Conservation (phyloP, 495 filamentous ascomycete species). For the Penicillium maclennaniae region DNA sequence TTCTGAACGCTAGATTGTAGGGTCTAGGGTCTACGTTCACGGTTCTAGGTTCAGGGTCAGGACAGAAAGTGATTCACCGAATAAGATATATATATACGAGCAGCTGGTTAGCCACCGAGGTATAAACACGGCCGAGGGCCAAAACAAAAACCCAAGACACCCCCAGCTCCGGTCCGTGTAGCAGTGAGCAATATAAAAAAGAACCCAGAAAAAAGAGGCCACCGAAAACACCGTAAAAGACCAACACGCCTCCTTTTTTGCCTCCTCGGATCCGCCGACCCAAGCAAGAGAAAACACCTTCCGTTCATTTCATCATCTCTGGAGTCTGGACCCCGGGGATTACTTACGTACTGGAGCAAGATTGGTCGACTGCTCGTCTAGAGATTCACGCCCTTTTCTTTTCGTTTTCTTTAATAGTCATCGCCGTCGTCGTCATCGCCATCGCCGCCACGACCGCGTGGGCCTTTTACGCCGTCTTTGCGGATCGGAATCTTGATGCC, state of each 20-base stretch:
- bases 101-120: conserved; percentile 13
- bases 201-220: conserved; percentile 14
- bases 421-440: conserved; percentile 54
- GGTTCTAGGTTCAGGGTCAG: not conserved
- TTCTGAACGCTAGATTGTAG: too few relatives aligned
- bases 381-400: not conserved
- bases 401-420: conserved; percentile 9
- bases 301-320: conserved; percentile 10
- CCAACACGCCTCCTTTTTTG: conserved; percentile 25
- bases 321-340: conserved; percentile 5
- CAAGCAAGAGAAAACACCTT: conserved; percentile 10
- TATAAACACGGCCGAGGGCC: conserved; percentile 22
- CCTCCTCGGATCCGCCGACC: conserved; percentile 11
- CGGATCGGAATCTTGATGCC: conserved; percentile 96
- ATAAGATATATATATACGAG: conserved; percentile 26
- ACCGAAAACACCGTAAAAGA: conserved; percentile 34
- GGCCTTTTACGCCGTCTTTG: conserved; percentile 70
- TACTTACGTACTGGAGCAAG: conserved; percentile 9
- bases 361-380: not conserved
- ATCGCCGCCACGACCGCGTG: conserved; percentile 56
- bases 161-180: conserved; percentile 30
- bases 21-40: too few relatives aligned
- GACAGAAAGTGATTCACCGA: conserved; percentile 3
- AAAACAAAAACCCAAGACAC: conserved; percentile 17
- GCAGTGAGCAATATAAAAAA: conserved; percentile 34